Evolutionary conservation across 1,284 basidiomycete genomes (phyloP), one percentile per base, ranked within the genome.

Genomic region (Thelephora terrestris): DNA sequence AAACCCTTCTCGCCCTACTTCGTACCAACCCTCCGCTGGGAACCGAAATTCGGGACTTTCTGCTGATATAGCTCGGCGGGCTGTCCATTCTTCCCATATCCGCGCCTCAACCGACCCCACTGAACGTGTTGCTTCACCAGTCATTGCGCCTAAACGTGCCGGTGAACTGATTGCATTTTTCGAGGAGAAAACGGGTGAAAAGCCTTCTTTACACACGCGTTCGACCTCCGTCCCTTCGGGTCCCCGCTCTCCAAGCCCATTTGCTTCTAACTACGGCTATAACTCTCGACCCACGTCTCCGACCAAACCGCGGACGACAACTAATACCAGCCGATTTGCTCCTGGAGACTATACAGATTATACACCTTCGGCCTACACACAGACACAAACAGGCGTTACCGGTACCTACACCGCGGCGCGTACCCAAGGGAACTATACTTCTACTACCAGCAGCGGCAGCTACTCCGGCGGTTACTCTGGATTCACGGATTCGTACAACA

Each of bases 101-200:
- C 52, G 65, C 18, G 53, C 64, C 25, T 53, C 55, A 7, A 66
- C 65, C 5, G 66, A 68, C 18, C 61, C 64, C 4, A 48, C 52
- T 3, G 48, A 52, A 18, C 52, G 51, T 24, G 47, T 53, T 3
- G 52, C 55, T 18, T 35, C 47, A 34, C 58, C 71, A 59, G 48
- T 64, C 60, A 36, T 69, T 64, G 47, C 67, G 17, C 78, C 78
- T 18, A 69, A 66, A 29, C 75, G 81, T 16, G 74, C 83, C 0
- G 81, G 74, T 14, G 78, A 84, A 50, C 71, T 88, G 38, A 83
- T 85, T 39, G 83, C 85, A 0, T 77, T 81, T 38, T 89, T 87
- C 52, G 86, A 89, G 56, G 74, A 80, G 27, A 75, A 71, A 40
- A 67, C 66, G 9, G 61, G 62, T 2, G 52, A 59, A 1, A 61